Base-by-base conservation (phyloP, 805 yeast species). In the Maudiozyma bulderi region DNA sequence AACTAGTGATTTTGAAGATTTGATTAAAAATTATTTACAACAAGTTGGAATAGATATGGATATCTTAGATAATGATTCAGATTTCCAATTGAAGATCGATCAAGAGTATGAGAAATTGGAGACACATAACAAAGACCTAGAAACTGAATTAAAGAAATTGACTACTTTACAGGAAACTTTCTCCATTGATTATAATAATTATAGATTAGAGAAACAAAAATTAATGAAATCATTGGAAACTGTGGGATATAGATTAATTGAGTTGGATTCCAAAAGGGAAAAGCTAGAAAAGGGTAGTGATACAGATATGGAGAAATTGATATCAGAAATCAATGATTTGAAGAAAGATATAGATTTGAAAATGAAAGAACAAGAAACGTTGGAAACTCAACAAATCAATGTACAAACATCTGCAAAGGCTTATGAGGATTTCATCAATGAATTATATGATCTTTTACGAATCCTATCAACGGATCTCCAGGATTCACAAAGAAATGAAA, bases 91-190 rank as follows among this genome's bases (percentile, higher is more conserved):
- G n/a, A 38, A 48, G 6, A 42, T 42, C n/a, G 48, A 48, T 32
- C 13, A 42, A 6, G 64, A 72, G 35, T 57, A 78, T 9, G 68
- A 70, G 43, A 74, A 73, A 41, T 64, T 77, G 8, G 69, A 73
- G 59, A 57, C 69, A 2, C 76, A 77, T 50, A 84, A 82, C 58
- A 60, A 70, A 9, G 71, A 77, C 46, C 66, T 84, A 5, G 95
- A 84, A 57, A 64, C 68, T 20, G 83, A 85, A 57, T 69, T 87
- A 52, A 75, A 80, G 54, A 70, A 73, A 53, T 69, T 85, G 51
- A 83, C 82, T 52, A 74, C 70, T 44, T 64, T 75, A 2, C 93
- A 86, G 60, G 86, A 85, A 57, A 62, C 72, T 10, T 67, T 85
- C 44, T 75, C 83, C 0, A 57, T 68, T 10, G 88, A 83, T 53